A percentile compares a stretch with the other conserved stretches of the same genome.
Evolutionary conservation across 2,329 filamentous ascomycete species (phyloP).

Genomic region (Penicillium sp.): DNA sequence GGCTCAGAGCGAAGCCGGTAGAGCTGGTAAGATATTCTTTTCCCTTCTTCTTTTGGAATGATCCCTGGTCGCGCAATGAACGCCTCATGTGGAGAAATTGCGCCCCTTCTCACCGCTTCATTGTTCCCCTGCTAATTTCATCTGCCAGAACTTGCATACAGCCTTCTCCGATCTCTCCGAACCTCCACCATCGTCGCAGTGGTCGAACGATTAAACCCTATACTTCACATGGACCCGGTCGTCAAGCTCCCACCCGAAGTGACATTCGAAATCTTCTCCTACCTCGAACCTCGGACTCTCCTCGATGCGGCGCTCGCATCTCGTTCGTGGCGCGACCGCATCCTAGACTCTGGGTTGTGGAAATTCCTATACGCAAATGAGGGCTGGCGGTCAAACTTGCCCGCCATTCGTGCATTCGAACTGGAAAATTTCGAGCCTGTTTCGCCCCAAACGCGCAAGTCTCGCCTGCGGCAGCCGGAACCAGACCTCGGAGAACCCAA

Average conservation of each 20-base stretch:
- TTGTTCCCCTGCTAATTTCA: constrained; percentile 18
- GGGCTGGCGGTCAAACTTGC: constrained; percentile 75
- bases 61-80: neutral
- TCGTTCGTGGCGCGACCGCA: constrained; percentile 76
- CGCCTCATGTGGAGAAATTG: neutral
- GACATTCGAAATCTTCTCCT: constrained; percentile 83
- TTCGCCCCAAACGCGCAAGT: constrained; percentile 46
- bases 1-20: constrained; percentile 55
- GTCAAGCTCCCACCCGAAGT: constrained; percentile 84
- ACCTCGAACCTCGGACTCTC: constrained; percentile 78
- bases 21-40: constrained; percentile 51
- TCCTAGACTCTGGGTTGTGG: constrained; percentile 85
- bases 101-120: neutral
- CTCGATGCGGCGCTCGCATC: constrained; percentile 78
- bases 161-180: constrained; percentile 74
- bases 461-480: constrained; percentile 50
- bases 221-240: constrained; percentile 92
- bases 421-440: constrained; percentile 47
- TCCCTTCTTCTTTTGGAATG: neutral
- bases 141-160: constrained; percentile 73
- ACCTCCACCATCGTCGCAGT: constrained; percentile 79
- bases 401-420: constrained; percentile 69
- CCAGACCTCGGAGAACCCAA: constrained; percentile 53
- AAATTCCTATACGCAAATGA: constrained; percentile 78
- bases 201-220: constrained; percentile 75